Evolutionary conservation across 805 yeast species (phyloP).

Genomic region (Pichia nakasei): DNA sequence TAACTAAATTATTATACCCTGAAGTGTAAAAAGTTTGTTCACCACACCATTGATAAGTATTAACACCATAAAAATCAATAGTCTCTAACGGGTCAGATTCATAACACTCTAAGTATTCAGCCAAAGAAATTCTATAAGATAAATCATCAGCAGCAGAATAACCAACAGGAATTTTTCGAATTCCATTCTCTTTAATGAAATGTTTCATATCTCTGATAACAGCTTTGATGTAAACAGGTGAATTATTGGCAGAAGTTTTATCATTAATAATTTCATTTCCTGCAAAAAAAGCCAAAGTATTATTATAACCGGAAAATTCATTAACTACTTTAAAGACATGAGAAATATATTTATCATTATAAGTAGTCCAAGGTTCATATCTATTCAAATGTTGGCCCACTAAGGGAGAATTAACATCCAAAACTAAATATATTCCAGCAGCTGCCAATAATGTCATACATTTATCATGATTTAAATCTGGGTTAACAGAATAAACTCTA

Average conservation of each 20-base stretch:
- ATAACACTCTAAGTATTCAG: constrained; percentile 73
- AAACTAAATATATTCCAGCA: constrained; percentile 84
- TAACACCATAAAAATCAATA: constrained; percentile 77
- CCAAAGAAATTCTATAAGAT: constrained; percentile 61
- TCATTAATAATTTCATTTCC: constrained; percentile 91
- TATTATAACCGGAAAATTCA: constrained; percentile 75
- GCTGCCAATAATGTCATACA: constrained; percentile 89
- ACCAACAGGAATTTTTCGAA: constrained; percentile 77
- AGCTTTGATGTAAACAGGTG: constrained; percentile 74
- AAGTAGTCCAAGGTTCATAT: constrained; percentile 89
- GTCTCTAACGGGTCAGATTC: constrained; percentile 41
- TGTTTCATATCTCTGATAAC: constrained; percentile 73
- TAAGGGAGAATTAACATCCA: constrained; percentile 87
- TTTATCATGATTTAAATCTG: constrained; percentile 70
- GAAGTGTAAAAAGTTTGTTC: constrained; percentile 72
- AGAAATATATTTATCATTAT: constrained; percentile 57
- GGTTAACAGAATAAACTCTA: constrained; percentile 80
- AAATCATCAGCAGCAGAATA: constrained; percentile 96
- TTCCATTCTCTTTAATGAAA: constrained; percentile 50
- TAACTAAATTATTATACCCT: constrained; percentile 62
- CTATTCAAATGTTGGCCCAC: constrained; percentile 73
- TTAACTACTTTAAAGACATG: constrained; percentile 75
- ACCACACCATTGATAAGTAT: constrained; percentile 84
- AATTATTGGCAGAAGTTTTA: constrained; percentile 50
- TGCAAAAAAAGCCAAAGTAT: constrained; percentile 84